Percentiles rank a stretch among this genome's conserved stretches.
phyloP scores from a whole-genome alignment of 2,329 filamentous ascomycete genomes.

The Ramularia endophylla region DNA sequence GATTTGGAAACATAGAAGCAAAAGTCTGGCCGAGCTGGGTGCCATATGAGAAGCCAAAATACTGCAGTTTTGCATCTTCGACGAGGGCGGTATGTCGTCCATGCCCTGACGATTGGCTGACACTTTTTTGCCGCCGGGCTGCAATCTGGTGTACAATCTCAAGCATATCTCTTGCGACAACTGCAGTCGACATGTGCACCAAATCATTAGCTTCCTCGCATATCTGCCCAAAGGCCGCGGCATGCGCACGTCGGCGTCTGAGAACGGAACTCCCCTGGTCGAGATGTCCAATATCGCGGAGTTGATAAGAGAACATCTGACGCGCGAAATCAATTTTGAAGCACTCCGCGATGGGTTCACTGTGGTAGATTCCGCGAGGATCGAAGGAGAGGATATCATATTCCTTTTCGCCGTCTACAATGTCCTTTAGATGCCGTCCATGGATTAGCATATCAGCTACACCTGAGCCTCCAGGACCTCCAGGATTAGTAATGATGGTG shows the following conservation, averaged over 20 bases:
- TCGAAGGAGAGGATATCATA: slow-evolving; percentile 43
- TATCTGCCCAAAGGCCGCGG: too few relatives aligned
- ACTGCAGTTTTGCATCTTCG: slow-evolving; percentile 33
- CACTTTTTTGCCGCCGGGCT: slow-evolving; percentile 14
- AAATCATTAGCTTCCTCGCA: too few relatives aligned
- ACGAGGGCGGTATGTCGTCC: neutral
- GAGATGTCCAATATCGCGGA: too few relatives aligned
- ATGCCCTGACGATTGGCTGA: neutral
- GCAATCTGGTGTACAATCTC: too few relatives aligned
- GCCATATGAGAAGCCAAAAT: slow-evolving; percentile 42
- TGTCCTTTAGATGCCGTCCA: too few relatives aligned
- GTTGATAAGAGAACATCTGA: too few relatives aligned
- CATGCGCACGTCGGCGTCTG: too few relatives aligned
- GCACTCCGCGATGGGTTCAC: slow-evolving; percentile 32
- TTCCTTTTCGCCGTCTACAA: slow-evolving; percentile 25
- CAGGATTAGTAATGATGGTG: slow-evolving; percentile 39
- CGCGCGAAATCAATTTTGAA: slow-evolving; percentile 19
- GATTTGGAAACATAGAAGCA: slow-evolving; percentile 36
- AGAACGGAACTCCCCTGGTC: too few relatives aligned
- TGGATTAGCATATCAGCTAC: slow-evolving; percentile 19
- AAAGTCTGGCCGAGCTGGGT: slow-evolving; percentile 39
- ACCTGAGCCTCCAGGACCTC: slow-evolving; percentile 40
- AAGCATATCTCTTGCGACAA: too few relatives aligned
- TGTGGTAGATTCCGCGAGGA: slow-evolving; percentile 36
- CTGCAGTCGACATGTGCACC: too few relatives aligned